phyloP scores from a whole-genome alignment of 1,284 basidiomycete species.

The Irpex sp. region DNA sequence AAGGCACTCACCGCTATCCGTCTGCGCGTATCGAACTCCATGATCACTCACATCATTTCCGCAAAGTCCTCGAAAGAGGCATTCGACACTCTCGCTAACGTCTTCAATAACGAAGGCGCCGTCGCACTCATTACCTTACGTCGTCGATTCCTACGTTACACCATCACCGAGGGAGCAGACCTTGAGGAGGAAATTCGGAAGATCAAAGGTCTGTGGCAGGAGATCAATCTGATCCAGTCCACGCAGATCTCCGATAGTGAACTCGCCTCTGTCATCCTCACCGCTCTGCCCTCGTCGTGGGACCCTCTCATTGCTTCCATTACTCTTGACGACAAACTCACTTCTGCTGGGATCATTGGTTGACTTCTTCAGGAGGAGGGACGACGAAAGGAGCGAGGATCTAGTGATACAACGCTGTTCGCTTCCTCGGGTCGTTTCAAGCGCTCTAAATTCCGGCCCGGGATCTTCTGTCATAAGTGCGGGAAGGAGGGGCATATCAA shows the following conservation, averaged over 20 bases:
- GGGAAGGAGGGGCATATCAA: constrained; percentile 13
- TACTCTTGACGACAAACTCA: not conserved
- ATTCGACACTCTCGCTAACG: constrained; percentile 13
- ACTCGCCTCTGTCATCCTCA: constrained; percentile 7
- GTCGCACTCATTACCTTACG: constrained; percentile 8
- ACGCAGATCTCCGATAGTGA: constrained; percentile 5
- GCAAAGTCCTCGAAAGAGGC: constrained; percentile 13
- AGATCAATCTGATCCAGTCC: not conserved
- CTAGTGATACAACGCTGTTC: not conserved
- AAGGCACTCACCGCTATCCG: constrained; percentile 14
- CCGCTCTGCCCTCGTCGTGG: constrained; percentile 9
- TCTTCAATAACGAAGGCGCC: constrained; percentile 7
- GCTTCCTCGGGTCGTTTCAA: not conserved
- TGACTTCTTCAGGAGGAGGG: constrained; percentile 7
- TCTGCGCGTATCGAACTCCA: constrained; percentile 4
- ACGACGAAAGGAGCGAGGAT: not conserved
- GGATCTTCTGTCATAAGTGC: constrained; percentile 12
- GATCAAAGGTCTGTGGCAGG: not conserved
- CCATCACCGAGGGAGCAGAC: constrained; percentile 12
- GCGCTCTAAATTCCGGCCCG: constrained; percentile 5
- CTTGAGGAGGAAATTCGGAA: constrained; percentile 14
- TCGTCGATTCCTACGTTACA: constrained; percentile 9
- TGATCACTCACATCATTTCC: constrained; percentile 8
- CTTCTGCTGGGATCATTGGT: constrained; percentile 6
- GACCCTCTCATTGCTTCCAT: constrained; percentile 5